Conservation (phyloP, 331 rosid genomes). For the Phaseolus coccineus region DNA sequence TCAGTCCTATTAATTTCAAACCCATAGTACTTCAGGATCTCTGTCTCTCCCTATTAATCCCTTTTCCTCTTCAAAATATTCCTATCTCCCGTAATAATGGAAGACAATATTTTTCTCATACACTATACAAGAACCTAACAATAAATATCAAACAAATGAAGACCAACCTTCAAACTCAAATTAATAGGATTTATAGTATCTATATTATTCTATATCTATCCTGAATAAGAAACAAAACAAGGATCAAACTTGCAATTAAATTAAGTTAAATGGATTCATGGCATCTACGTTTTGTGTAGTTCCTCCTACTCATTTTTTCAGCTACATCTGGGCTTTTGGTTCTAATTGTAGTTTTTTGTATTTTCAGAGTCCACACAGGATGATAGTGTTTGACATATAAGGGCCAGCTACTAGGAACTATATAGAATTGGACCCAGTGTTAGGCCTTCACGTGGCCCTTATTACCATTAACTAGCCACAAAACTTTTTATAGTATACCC, state of each 20-base stretch:
- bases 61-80: background rate
- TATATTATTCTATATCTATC: background rate
- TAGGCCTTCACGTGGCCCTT: background rate
- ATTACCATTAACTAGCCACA: background rate
- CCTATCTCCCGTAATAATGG: constrained; percentile 31
- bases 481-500: background rate
- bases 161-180: constrained; percentile 12
- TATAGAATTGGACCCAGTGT: constrained; percentile 14
- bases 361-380: constrained; percentile 14
- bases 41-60: constrained; percentile 37
- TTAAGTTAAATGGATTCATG: background rate
- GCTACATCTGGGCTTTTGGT: background rate
- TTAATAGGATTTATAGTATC: background rate
- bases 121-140: background rate
- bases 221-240: background rate
- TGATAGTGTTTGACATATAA: background rate
- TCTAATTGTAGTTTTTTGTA: background rate
- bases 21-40: constrained; percentile 37
- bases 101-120: constrained; percentile 16
- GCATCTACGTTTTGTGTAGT: background rate
- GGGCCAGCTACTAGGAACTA: background rate
- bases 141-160: constrained; percentile 10
- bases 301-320: background rate
- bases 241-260: background rate
- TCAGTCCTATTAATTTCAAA: constrained; percentile 44